phyloP scores from a whole-genome alignment of 108 stramenopile genomes.

The Chaetoceros muelleri region DNA sequence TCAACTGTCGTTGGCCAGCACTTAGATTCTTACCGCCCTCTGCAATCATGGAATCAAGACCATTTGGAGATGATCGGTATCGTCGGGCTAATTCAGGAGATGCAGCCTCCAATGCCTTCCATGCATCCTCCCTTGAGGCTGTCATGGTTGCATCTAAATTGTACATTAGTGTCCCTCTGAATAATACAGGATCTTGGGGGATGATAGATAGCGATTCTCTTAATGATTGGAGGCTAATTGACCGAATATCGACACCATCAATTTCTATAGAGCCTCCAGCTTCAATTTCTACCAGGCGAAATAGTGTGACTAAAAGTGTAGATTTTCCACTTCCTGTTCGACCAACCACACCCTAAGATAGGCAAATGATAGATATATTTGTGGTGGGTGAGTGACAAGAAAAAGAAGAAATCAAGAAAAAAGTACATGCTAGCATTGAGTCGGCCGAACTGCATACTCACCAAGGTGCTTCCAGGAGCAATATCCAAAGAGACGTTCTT shows the following conservation, averaged over 20 bases:
- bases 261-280: conserved; percentile 61
- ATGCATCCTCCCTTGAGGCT: conserved; percentile 52
- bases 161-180: conserved; percentile 73
- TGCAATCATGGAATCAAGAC: conserved; percentile 39
- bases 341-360: not conserved
- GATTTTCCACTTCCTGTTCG: conserved; percentile 76
- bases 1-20: conserved; percentile 81
- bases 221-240: conserved; percentile 61
- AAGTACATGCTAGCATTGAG: not conserved
- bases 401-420: not conserved
- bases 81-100: conserved; percentile 48
- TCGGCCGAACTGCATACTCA: conserved; percentile 66
- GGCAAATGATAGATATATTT: not conserved
- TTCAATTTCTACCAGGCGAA: conserved; percentile 73
- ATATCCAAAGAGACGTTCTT: conserved; percentile 39
- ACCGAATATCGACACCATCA: conserved; percentile 87
- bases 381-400: conserved; percentile 1
- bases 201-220: conserved; percentile 80
- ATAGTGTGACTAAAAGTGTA: conserved; percentile 75
- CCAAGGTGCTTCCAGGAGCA: conserved; percentile 54
- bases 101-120: conserved; percentile 67
- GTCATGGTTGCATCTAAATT: conserved; percentile 83
- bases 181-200: conserved; percentile 93
- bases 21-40: conserved; percentile 87
- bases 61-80: conserved; percentile 21